Conservation (phyloP, 495 filamentous ascomycete species). For the Penicillium roqueforti region DNA sequence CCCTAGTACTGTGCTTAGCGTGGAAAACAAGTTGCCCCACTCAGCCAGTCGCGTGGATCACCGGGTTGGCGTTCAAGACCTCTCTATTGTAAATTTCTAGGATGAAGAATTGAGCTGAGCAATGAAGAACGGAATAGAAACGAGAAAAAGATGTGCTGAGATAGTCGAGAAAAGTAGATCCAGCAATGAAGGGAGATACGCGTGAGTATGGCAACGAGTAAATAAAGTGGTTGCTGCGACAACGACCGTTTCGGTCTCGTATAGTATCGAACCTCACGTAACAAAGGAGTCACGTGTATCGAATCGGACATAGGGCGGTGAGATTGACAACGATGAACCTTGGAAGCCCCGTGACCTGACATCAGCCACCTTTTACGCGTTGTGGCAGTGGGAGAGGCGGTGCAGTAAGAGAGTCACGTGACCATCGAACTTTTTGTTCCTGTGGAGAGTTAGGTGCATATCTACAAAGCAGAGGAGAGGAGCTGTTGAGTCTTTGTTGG, state of each 20-base stretch:
- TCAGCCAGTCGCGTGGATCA: slow-evolving; percentile 33
- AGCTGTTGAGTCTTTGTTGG: slow-evolving; percentile 6
- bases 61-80: not conserved
- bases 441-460: not conserved
- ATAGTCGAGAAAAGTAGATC: slow-evolving; percentile 17
- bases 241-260: slow-evolving; percentile 7
- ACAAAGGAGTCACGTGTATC: not conserved
- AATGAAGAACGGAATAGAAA: slow-evolving; percentile 11
- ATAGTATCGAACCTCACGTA: not conserved
- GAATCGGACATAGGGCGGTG: not conserved
- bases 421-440: slow-evolving; percentile 23
- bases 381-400: slow-evolving; percentile 5
- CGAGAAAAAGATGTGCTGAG: slow-evolving; percentile 8
- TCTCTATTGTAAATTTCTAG: not conserved
- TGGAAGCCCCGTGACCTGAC: not conserved
- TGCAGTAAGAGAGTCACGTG: slow-evolving; percentile 11
- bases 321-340: too few relatives aligned
- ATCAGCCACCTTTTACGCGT: not conserved
- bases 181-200: slow-evolving; percentile 25
- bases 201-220: slow-evolving; percentile 19
- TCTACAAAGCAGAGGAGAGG: slow-evolving; percentile 13
- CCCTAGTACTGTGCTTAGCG: slow-evolving; percentile 43
- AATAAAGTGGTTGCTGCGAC: slow-evolving; percentile 19
- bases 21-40: slow-evolving; percentile 45
- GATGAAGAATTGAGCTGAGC: not conserved